Conservation (phyloP, 2,329 filamentous ascomycete species). For the Cladophialophora exuberans region DNA sequence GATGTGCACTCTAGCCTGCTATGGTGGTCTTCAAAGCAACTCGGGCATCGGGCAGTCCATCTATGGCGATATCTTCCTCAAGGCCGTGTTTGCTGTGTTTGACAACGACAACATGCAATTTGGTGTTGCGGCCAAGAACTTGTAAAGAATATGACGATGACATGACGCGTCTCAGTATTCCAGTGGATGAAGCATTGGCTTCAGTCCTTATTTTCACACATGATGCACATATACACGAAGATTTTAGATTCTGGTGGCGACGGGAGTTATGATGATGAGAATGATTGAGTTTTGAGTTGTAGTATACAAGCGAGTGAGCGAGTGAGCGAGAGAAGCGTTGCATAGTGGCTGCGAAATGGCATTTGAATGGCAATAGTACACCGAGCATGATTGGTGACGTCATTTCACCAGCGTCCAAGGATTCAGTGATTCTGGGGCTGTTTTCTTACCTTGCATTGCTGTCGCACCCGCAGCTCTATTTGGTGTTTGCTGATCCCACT, state of each 20-base stretch:
- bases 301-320: background rate
- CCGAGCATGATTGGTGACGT: too few relatives aligned
- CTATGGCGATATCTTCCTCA: constrained; percentile 78
- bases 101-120: constrained; percentile 47
- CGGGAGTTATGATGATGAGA: too few relatives aligned
- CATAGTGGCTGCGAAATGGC: too few relatives aligned
- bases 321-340: background rate
- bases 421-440: too few relatives aligned
- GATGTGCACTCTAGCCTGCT: constrained; percentile 56
- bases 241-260: too few relatives aligned
- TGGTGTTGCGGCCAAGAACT: constrained; percentile 29
- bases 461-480: constrained; percentile 1
- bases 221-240: too few relatives aligned
- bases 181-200: too few relatives aligned
- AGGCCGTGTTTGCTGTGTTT: constrained; percentile 75
- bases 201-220: too few relatives aligned
- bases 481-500: background rate
- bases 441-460: background rate
- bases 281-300: background rate
- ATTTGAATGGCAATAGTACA: too few relatives aligned
- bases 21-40: constrained; percentile 73
- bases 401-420: too few relatives aligned
- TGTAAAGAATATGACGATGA: constrained; percentile 17
- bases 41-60: constrained; percentile 63
- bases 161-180: too few relatives aligned